These are phyloP conservation scores for Alternaria brassicae DNA, from an alignment of 2,329 filamentous ascomycete genomes.

Conservation along the genomic window DNA sequence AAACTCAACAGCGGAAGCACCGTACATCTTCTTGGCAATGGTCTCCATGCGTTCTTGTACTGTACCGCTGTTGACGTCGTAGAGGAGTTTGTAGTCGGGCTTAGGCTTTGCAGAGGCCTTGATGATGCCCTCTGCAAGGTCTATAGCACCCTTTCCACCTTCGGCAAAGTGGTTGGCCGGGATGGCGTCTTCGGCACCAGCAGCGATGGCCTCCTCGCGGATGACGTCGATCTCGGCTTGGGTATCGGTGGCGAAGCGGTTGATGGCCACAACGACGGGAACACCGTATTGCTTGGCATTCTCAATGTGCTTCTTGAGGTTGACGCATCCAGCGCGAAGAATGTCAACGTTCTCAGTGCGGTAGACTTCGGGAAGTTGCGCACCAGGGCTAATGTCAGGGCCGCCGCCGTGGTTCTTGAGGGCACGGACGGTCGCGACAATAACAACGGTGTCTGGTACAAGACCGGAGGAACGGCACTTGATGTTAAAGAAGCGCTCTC, in stretches of 20 bases:
- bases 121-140: constrained; percentile 87
- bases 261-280: constrained; percentile 95
- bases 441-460: constrained; percentile 88
- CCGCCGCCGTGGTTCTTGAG: constrained; percentile 97
- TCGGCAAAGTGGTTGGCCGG: constrained; percentile 96
- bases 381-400: constrained; percentile 89
- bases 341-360: constrained; percentile 92
- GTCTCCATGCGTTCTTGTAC: constrained; percentile 89
- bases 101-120: constrained; percentile 80
- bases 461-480: constrained; percentile 96
- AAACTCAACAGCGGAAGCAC: constrained; percentile 87
- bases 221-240: constrained; percentile 89
- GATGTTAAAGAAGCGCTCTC: constrained; percentile 99
- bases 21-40: constrained; percentile 94
- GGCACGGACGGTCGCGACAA: constrained; percentile 93
- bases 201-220: constrained; percentile 87
- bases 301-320: constrained; percentile 91
- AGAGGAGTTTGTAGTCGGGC: constrained; percentile 81
- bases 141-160: constrained; percentile 87
- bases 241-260: constrained; percentile 93
- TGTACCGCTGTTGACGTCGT: constrained; percentile 71
- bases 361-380: constrained; percentile 85
- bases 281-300: constrained; percentile 91
- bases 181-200: constrained; percentile 92
- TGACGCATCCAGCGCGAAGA: constrained; percentile 87